Evolutionary conservation across 345 rosid genomes (phyloP).

Genomic region (Combretum micranthum): DNA sequence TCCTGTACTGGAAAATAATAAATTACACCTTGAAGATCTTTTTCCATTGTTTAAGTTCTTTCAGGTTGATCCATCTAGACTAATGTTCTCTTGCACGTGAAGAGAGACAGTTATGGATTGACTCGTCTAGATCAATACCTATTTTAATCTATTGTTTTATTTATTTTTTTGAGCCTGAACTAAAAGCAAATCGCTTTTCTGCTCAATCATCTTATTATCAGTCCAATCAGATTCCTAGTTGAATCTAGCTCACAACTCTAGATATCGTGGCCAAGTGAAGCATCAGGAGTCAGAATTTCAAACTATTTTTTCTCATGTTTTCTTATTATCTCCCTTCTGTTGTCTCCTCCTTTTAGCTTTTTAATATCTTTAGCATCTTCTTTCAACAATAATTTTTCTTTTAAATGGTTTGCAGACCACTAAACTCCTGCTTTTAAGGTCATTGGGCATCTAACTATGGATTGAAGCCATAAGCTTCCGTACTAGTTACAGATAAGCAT

Average conservation of each 20-base stretch:
- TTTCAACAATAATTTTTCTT: background rate
- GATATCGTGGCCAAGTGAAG: background rate
- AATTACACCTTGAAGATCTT: background rate
- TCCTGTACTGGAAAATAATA: background rate
- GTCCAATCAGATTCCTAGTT: background rate
- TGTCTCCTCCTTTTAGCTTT: too few relatives aligned
- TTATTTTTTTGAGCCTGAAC: background rate
- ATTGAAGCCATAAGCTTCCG: constrained; percentile 15
- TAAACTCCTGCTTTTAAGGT: constrained; percentile 23
- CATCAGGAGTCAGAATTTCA: too few relatives aligned
- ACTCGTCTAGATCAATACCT: background rate
- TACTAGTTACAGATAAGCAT: constrained; percentile 23
- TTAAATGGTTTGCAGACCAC: constrained; percentile 5
- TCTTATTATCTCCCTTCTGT: too few relatives aligned
- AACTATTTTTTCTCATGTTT: too few relatives aligned
- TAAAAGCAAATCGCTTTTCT: background rate
- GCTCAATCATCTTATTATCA: constrained; percentile 2
- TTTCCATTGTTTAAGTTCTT: constrained; percentile 1
- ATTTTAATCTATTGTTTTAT: background rate
- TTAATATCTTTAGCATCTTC: too few relatives aligned
- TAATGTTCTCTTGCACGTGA: constrained; percentile 7
- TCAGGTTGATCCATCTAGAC: constrained; percentile 3
- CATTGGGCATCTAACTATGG: constrained; percentile 12
- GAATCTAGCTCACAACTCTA: background rate
- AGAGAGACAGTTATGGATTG: background rate